Evolutionary conservation across 768 basidiomycete genomes (phyloP).

Genomic region (Clitopilus passeckerianus): DNA sequence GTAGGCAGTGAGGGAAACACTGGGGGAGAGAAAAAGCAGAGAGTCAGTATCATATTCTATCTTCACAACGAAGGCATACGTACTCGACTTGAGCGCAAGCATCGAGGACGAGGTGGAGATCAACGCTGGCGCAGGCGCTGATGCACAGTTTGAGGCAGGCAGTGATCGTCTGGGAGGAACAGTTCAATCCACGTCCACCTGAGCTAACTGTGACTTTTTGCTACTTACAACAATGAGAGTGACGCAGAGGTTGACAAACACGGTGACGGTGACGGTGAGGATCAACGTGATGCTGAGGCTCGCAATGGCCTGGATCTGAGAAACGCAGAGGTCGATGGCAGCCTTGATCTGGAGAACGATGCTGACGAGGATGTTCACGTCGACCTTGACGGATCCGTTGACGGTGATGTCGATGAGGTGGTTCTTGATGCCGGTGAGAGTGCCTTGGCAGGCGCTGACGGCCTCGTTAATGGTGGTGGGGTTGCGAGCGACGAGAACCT

Average conservation of each 20-base stretch:
- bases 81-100: neutral
- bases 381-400: neutral
- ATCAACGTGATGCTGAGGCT: neutral
- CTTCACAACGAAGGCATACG: neutral
- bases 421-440: neutral
- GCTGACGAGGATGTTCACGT: neutral
- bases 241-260: neutral
- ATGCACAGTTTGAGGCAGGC: neutral
- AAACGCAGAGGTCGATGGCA: neutral
- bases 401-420: neutral
- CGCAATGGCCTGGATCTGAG: neutral
- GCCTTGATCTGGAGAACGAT: neutral
- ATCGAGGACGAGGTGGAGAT: neutral
- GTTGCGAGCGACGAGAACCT: neutral
- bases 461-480: neutral
- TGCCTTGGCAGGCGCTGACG: neutral
- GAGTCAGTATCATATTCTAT: neutral
- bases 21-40: neutral
- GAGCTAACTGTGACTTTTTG: too few relatives aligned
- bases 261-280: neutral
- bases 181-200: too few relatives aligned
- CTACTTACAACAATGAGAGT: neutral
- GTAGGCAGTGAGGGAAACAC: neutral
- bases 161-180: neutral
- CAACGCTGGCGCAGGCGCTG: neutral